Evolutionary conservation across 2,329 filamentous ascomycete species (phyloP).

Genomic region (Coniochaeta ligniaria): DNA sequence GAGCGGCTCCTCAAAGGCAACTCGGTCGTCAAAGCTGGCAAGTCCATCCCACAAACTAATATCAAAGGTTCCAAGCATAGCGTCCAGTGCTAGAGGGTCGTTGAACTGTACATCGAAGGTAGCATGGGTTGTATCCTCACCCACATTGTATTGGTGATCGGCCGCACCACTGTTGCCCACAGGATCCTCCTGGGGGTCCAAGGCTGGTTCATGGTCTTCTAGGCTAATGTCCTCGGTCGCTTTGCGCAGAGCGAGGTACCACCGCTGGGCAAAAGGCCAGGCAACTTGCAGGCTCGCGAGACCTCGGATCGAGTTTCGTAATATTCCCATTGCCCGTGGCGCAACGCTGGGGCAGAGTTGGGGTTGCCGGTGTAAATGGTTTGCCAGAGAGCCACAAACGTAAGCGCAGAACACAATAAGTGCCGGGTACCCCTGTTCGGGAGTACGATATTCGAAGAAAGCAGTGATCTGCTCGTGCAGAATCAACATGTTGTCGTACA

Average conservation of each 20-base stretch:
- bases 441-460: background rate
- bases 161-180: no score
- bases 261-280: slow-evolving; percentile 11
- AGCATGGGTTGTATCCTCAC: no score
- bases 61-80: slow-evolving; percentile 2
- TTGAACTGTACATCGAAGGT: background rate
- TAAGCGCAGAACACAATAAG: slow-evolving; percentile 32
- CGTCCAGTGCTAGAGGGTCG: background rate
- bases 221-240: background rate
- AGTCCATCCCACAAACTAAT: background rate
- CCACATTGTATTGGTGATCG: no score
- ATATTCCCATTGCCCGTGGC: slow-evolving; percentile 17
- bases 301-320: slow-evolving; percentile 15
- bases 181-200: no score
- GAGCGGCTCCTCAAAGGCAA: no score
- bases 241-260: background rate
- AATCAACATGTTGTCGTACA: slow-evolving; percentile 26
- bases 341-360: slow-evolving; percentile 18
- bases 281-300: slow-evolving; percentile 16
- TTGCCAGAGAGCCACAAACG: slow-evolving; percentile 28
- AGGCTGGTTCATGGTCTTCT: background rate
- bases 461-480: slow-evolving; percentile 25
- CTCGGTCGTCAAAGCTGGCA: no score
- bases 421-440: slow-evolving; percentile 19
- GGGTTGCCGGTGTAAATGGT: slow-evolving; percentile 22